These are phyloP conservation scores for Aspergillus fructus DNA, from an alignment of 2,329 filamentous ascomycete genomes.

Conservation along the genomic window DNA sequence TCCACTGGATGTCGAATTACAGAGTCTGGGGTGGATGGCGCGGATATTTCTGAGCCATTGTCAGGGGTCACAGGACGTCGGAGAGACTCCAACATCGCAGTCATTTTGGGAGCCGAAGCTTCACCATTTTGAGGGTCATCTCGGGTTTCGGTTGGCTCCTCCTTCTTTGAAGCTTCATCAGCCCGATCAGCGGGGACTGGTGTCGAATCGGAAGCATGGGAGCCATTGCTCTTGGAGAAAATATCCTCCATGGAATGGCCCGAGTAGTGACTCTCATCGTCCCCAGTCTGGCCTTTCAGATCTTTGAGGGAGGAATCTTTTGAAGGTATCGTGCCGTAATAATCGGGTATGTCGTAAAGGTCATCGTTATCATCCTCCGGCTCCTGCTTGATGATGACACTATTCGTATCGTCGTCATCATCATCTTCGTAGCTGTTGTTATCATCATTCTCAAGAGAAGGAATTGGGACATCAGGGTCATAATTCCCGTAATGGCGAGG, in stretches of 20 bases:
- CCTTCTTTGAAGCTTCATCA: conserved; percentile 38
- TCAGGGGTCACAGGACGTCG: conserved; percentile 47
- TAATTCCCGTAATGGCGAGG: conserved; percentile 61
- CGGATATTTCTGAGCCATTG: conserved; percentile 58
- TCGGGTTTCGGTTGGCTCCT: conserved; percentile 18
- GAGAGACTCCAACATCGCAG: conserved; percentile 38
- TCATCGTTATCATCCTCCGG: conserved; percentile 59
- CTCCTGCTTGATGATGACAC: conserved; percentile 67
- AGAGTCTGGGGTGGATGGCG: conserved; percentile 78
- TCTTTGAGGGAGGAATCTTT: conserved; percentile 29
- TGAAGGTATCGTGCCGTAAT: conserved; percentile 55
- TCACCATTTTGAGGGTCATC: conserved; percentile 42
- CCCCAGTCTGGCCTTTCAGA: conserved; percentile 37
- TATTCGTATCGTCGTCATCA: conserved; percentile 53
- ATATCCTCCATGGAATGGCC: conserved; percentile 37
- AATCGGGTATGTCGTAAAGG: conserved; percentile 66
- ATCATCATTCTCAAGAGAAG: conserved; percentile 72
- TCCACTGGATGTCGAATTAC: conserved; percentile 77
- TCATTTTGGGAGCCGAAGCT: conserved; percentile 45
- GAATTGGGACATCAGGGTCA: conserved; percentile 88
- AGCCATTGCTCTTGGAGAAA: conserved; percentile 25
- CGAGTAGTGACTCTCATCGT: conserved; percentile 61
- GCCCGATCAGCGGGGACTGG: conserved; percentile 27
- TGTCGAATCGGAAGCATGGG: conserved; percentile 32
- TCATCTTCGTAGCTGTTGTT: conserved; percentile 58